Conservation (phyloP, 768 basidiomycete species). For the Boletus speciosus region DNA sequence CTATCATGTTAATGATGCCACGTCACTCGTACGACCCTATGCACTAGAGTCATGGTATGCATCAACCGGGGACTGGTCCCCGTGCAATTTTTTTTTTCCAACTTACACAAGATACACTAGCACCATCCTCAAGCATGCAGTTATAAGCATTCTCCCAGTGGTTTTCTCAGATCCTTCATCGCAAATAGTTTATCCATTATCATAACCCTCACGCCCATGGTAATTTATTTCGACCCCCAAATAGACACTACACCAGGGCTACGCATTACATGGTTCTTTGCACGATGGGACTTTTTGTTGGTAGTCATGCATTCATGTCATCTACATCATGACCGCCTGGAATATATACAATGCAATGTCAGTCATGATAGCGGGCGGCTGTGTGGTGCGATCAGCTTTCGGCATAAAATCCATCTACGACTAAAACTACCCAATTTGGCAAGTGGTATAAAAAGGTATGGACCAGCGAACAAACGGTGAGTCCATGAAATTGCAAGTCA, state of each 20-base stretch:
- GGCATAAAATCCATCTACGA: too few species aligned
- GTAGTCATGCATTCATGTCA: neutral
- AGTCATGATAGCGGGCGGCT: too few species aligned
- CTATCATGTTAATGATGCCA: conserved; percentile 1
- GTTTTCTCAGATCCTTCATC: neutral
- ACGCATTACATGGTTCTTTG: neutral
- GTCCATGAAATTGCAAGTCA: too few species aligned
- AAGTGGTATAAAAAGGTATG: too few species aligned
- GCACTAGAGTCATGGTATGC: conserved; percentile 9
- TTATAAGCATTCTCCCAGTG: neutral
- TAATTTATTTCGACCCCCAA: conserved; percentile 16
- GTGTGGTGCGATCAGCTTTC: neutral
- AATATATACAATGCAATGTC: neutral
- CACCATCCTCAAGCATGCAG: neutral
- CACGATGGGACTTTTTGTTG: neutral
- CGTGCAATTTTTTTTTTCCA: conserved; percentile 1
- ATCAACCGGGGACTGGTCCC: conserved; percentile 9
- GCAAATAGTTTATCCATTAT: conserved; percentile 26
- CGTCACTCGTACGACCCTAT: conserved; percentile 6
- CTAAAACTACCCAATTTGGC: too few species aligned
- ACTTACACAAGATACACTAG: neutral
- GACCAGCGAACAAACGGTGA: too few species aligned
- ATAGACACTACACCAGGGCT: conserved; percentile 10
- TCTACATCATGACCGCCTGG: neutral
- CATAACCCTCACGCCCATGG: conserved; percentile 1